Evolutionary conservation across 2,329 filamentous ascomycete genomes (phyloP), one percentile per base, ranked within the genome.

Genomic region (Xylaria multiplex): DNA sequence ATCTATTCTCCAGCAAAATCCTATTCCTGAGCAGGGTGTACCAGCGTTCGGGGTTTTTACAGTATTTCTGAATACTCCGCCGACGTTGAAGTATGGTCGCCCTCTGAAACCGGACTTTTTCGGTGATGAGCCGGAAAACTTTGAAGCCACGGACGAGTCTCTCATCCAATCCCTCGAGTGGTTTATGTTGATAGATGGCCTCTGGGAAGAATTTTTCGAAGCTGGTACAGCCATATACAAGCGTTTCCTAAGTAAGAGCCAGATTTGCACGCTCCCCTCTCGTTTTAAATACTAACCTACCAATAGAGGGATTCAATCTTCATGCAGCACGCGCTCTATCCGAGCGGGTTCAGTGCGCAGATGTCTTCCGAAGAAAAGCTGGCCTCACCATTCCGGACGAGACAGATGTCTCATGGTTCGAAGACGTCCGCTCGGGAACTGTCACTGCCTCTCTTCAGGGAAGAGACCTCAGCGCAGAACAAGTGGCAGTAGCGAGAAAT

Each of bases 131-230:
- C 80, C 81, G 8, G 82, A 81, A 62, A 74, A 73, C 9, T 80
- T 89, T 9, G 84, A 88, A 7, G 79, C 84, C 49, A 87, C 91
- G 65, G 90, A 95, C 68, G 87, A 90, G 71, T 79, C 85, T 40
- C 84, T 97, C 58, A 93, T 97, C 52, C 86, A 91, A 63, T 89
- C 91, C 43, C 81, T 97, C 65, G 92, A 96, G 75, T 98, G 95
- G 94, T 90, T 95, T 76, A 81, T 92, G 64, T 85, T 92, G 62
- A 86, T 95, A 8, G 87, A 91, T 56, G 90, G 87, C 13, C 85
- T 91, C 61, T 94, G 91, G 90, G 82, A 85, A 16, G 84, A 90
- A 64, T 89, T 92, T 24, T 92, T 95, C 72, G 79, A 82, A 19
- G 84, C 88, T 62, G 89, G 93, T 48, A 86, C 87, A 35, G 85